phyloP scores from a whole-genome alignment of 441 rosid genomes.

The Sinapis alba region DNA sequence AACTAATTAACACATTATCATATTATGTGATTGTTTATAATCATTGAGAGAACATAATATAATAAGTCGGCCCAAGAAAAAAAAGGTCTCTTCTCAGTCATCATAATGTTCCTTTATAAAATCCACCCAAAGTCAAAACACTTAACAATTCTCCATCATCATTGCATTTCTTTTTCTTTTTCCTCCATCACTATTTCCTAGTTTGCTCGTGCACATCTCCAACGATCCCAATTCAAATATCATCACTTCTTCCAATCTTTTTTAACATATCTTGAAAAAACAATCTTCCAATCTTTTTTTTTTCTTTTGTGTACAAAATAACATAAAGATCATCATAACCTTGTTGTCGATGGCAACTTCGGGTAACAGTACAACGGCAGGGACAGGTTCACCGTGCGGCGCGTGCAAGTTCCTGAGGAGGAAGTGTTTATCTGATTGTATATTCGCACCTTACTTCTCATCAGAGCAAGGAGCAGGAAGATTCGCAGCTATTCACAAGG shows the following conservation, averaged over 20 bases:
- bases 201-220: constrained; percentile 66
- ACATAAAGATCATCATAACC: neutral
- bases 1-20: neutral
- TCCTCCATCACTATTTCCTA: constrained; percentile 62
- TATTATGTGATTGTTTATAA: constrained; percentile 29
- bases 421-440: constrained; percentile 82
- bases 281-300: constrained; percentile 5
- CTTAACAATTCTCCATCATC: constrained; percentile 37
- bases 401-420: constrained; percentile 93
- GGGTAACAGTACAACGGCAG: constrained; percentile 29
- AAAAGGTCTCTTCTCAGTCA: constrained; percentile 30
- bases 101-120: constrained; percentile 41
- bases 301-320: neutral
- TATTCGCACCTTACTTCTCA: constrained; percentile 89
- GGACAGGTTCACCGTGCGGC: constrained; percentile 86
- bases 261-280: neutral
- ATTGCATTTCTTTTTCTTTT: constrained; percentile 29
- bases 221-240: constrained; percentile 33
- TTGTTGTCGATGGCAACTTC: constrained; percentile 56
- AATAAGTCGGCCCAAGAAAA: constrained; percentile 22
- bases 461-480: constrained; percentile 88
- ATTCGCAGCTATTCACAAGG: constrained; percentile 92
- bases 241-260: constrained; percentile 23
- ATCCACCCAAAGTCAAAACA: constrained; percentile 36
- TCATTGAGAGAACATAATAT: constrained; percentile 34